phyloP scores from a whole-genome alignment of 306 rosid species.

The Prunus mira region DNA sequence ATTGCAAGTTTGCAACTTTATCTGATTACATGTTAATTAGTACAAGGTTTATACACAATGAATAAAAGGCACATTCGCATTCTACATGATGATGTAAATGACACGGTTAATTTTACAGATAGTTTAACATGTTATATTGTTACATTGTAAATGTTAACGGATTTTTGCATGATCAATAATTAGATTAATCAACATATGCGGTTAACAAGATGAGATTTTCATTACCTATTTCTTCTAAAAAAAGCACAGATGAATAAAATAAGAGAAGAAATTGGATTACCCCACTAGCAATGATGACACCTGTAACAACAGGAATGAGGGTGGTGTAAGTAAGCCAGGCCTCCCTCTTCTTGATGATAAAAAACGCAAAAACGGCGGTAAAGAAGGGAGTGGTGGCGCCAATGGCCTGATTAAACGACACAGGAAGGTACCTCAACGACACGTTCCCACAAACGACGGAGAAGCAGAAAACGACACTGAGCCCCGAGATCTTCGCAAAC shows the following conservation, averaged over 20 bases:
- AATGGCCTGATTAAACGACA: slow-evolving; percentile 29
- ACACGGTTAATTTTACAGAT: not conserved
- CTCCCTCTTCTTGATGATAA: slow-evolving; percentile 22
- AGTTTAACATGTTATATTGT: not conserved
- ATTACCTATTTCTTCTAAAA: not conserved
- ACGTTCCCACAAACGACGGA: slow-evolving; percentile 31
- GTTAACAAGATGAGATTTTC: not conserved
- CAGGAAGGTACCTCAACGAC: slow-evolving; percentile 26
- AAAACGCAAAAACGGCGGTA: slow-evolving; percentile 21
- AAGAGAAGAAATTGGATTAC: not conserved
- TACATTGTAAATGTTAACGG: not conserved
- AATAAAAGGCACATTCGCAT: not conserved
- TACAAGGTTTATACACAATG: not conserved
- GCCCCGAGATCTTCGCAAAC: slow-evolving; percentile 21
- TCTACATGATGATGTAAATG: not conserved
- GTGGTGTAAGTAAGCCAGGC: slow-evolving; percentile 21
- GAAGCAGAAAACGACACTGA: slow-evolving; percentile 27
- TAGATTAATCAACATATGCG: not conserved
- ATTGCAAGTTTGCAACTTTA: not conserved
- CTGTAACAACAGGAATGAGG: slow-evolving; percentile 25
- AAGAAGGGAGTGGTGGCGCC: slow-evolving; percentile 31
- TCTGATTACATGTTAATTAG: no score
- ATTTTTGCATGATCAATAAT: not conserved
- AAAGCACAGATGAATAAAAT: not conserved
- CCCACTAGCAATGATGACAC: slow-evolving; percentile 33